These are phyloP conservation scores for Elsinoe ampelina DNA, from an alignment of 2,329 filamentous ascomycete genomes.

Conservation along the genomic window DNA sequence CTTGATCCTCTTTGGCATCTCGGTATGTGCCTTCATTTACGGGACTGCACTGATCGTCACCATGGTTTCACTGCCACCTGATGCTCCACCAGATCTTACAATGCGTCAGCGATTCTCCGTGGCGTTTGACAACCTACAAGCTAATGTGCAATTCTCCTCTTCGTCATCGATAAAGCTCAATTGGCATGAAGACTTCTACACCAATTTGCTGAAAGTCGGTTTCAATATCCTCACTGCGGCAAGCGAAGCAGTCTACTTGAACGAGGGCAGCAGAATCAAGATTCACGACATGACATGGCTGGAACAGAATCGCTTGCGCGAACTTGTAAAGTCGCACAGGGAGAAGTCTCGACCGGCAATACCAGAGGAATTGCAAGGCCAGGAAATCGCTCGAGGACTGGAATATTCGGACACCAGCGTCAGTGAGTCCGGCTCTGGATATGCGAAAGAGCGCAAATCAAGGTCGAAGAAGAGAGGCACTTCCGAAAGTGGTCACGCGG, in stretches of 20 bases:
- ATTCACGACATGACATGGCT: slow-evolving; percentile 78
- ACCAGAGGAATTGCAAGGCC: slow-evolving; percentile 35
- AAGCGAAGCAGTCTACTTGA: slow-evolving; percentile 90
- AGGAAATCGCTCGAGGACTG: slow-evolving; percentile 31
- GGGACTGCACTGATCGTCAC: slow-evolving; percentile 65
- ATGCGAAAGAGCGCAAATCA: slow-evolving; percentile 57
- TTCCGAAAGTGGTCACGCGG: slow-evolving; percentile 25
- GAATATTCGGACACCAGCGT: slow-evolving; percentile 27
- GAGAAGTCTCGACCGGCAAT: slow-evolving; percentile 28
- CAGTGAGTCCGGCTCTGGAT: slow-evolving; percentile 40
- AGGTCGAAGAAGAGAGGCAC: slow-evolving; percentile 19
- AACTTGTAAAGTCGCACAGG: slow-evolving; percentile 45
- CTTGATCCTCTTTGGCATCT: slow-evolving; percentile 71
- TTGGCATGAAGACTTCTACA: slow-evolving; percentile 92
- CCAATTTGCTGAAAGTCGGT: slow-evolving; percentile 73
- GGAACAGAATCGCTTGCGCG: slow-evolving; percentile 73
- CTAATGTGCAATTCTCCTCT: slow-evolving; percentile 71
- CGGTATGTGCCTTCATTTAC: slow-evolving; percentile 69
- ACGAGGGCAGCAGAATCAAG: slow-evolving; percentile 71
- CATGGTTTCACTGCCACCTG: slow-evolving; percentile 54
- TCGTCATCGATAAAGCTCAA: slow-evolving; percentile 60
- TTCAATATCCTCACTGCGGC: slow-evolving; percentile 86
- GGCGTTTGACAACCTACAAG: slow-evolving; percentile 85
- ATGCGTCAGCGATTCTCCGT: slow-evolving; percentile 53
- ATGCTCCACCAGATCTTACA: slow-evolving; percentile 35